Base-by-base conservation (phyloP, 176 grass and related monocot genomes). In the Oryza nivara region DNA sequence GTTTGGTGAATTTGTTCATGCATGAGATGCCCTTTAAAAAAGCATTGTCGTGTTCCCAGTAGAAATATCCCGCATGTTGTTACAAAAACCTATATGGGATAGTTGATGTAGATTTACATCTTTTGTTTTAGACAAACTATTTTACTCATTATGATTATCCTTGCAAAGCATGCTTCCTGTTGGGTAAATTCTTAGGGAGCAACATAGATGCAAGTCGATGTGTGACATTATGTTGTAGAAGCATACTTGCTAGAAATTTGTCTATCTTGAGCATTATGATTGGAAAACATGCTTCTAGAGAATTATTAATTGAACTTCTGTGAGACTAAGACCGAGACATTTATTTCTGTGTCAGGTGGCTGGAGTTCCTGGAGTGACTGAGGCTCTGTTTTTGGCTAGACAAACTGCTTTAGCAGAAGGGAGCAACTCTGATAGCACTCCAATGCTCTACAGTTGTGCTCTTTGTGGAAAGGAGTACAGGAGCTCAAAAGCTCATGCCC, bases 391-490 rank as follows among this genome's bases (percentile, higher is more conserved):
- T 86, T 67, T 90, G 48, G 92, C 96, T 67, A 88, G 96, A n/a
- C 96, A 94, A 81, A 84, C 84, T 68, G 86, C 88, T 68, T 79
- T 94, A 86, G 88, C 86, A 0, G 96, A 98, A 75, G 91, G 77
- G 56, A 89, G 61, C 75, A 92, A 98, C 23, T 90, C 88, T 76
- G 83, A 73, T 47, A 45, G 74, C 65, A 78, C 87, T 38, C 84
- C 93, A n/a, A 89, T 94, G 97, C 75, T 92, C 20, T 99, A 92
- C 88, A 90, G 91, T 25, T 99, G 96, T 43, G 82, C 90, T 82
- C 93, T 96, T 72, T 99, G 97, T 85, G 93, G 93, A 32, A 96
- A 96, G 75, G 97, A 89, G 49, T 98, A 98, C 79, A 91, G 93
- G 63, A 95, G 96, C 74, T 86, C 70, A 1, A 93, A 92, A 82